Conservation (phyloP, 495 filamentous ascomycete species). For the Podospora sp. region DNA sequence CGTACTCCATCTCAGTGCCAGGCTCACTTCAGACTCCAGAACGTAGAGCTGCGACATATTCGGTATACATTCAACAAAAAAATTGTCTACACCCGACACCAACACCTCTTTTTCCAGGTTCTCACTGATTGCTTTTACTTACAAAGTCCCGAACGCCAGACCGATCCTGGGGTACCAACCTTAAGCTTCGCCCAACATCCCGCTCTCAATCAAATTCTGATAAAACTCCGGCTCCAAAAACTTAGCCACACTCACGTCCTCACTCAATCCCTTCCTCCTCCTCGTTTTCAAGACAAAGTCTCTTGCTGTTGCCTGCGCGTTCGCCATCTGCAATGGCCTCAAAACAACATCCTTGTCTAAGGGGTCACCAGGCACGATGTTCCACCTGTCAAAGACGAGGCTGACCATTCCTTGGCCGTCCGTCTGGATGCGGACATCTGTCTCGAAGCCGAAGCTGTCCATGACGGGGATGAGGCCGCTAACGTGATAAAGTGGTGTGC, state of each 20-base stretch:
- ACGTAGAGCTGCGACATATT: too few species aligned
- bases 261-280: constrained; percentile 87
- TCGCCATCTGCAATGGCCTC: constrained; percentile 82
- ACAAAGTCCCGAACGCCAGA: background rate
- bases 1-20: too few species aligned
- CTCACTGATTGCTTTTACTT: too few species aligned
- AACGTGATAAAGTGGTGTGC: constrained; percentile 92
- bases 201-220: constrained; percentile 83
- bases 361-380: constrained; percentile 91
- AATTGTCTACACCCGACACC: background rate
- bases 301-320: constrained; percentile 81
- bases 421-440: constrained; percentile 92
- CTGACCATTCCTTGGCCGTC: constrained; percentile 88
- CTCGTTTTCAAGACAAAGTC: constrained; percentile 97
- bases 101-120: background rate
- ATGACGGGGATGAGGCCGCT: constrained; percentile 92
- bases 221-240: constrained; percentile 95
- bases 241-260: constrained; percentile 93
- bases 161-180: background rate
- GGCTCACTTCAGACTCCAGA: too few species aligned
- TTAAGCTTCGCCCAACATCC: constrained; percentile 64
- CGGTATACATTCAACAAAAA: too few species aligned
- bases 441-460: constrained; percentile 96
- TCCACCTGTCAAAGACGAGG: constrained; percentile 96
- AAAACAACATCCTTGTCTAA: constrained; percentile 83